Conservation (phyloP, 139 green algal genomes). For the Coelastrella sp. region DNA sequence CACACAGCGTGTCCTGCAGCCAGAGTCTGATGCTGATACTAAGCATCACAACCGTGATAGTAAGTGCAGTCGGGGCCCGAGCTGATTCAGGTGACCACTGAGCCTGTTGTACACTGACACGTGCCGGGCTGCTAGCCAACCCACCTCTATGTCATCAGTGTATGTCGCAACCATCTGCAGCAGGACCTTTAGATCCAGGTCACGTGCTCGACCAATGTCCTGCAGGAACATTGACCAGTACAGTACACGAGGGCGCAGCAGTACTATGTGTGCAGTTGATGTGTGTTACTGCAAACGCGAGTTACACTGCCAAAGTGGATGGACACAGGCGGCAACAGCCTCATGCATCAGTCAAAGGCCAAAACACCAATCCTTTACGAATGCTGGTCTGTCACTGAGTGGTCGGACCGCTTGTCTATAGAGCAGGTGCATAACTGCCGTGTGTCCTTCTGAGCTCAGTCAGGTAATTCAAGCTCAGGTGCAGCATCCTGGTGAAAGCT, state of each 20-base stretch:
- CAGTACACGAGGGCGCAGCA: not conserved
- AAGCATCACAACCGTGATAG: no score
- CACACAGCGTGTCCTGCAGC: no score
- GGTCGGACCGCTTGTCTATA: no score
- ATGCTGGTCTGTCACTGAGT: no score
- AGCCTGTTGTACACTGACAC: not conserved
- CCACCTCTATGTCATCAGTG: not conserved
- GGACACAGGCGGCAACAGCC: no score
- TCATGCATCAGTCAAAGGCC: no score
- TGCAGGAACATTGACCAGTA: not conserved
- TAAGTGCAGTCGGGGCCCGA: not conserved
- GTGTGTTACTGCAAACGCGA: not conserved
- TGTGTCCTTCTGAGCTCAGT: no score
- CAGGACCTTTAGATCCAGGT: not conserved
- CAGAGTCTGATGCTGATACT: no score
- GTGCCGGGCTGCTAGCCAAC: not conserved
- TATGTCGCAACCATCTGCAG: conserved; percentile 3
- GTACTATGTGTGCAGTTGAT: not conserved
- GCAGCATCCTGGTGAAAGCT: no score
- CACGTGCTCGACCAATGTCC: conserved; percentile 17
- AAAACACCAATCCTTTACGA: no score
- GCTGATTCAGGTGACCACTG: not conserved
- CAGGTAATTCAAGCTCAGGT: no score
- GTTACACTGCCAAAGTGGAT: not conserved
- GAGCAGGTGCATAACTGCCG: no score